A percentile compares a stretch with the other conserved stretches of the same genome.
Conservation (phyloP, 148 eudicot species). For the Suaeda aralocaspica region DNA sequence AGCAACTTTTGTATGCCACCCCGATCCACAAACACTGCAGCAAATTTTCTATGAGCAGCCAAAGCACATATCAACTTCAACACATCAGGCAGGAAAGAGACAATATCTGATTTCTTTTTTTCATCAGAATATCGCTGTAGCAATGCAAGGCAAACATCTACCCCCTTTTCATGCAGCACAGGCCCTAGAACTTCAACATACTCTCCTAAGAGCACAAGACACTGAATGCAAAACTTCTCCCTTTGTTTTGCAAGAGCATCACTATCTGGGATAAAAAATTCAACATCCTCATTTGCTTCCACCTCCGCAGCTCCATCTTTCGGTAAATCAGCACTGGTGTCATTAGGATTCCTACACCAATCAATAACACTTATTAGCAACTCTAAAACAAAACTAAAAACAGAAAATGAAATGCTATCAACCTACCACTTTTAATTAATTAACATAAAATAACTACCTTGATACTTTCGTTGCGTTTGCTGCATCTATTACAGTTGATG, state of each 20-base stretch:
- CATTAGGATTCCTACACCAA: constrained; percentile 44
- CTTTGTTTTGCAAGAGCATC: constrained; percentile 58
- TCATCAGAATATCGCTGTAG: constrained; percentile 52
- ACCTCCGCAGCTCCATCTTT: constrained; percentile 39
- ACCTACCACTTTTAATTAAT: neutral
- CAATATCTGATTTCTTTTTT: constrained; percentile 43
- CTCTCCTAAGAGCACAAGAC: constrained; percentile 85
- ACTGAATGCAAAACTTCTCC: constrained; percentile 85
- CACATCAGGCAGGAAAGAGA: constrained; percentile 70
- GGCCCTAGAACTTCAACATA: constrained; percentile 97
- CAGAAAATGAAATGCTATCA: neutral
- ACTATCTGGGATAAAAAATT: constrained; percentile 60
- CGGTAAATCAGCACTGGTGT: constrained; percentile 32
- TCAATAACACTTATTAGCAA: constrained; percentile 27
- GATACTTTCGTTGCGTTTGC: constrained; percentile 67
- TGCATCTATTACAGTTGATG: constrained; percentile 91
- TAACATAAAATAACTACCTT: constrained; percentile 44
- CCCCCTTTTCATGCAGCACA: constrained; percentile 92
- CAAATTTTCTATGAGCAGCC: constrained; percentile 96
- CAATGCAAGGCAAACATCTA: constrained; percentile 83
- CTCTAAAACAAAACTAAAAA: constrained; percentile 4
- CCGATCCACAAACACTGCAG: constrained; percentile 85
- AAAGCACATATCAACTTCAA: constrained; percentile 78
- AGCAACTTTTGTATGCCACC: constrained; percentile 93
- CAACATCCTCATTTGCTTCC: constrained; percentile 56